Evolutionary conservation across 148 eudicot genomes (phyloP).

Genomic region (Rhododendron simsii): DNA sequence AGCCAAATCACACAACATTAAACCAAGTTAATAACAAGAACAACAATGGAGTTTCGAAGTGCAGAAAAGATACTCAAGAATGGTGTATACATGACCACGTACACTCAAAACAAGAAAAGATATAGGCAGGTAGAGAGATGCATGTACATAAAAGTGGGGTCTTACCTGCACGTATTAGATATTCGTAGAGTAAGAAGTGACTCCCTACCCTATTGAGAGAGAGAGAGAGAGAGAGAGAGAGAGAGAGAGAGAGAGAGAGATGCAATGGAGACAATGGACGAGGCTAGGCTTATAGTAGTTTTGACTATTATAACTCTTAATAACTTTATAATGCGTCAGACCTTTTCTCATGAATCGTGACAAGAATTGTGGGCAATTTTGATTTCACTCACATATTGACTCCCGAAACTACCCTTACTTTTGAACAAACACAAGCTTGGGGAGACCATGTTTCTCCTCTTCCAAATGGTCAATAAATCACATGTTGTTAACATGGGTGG

Average conservation of each 20-base stretch:
- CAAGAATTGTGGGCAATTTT: background rate
- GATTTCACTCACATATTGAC: background rate
- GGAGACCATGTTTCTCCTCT: background rate
- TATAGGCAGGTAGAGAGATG: background rate
- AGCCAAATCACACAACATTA: background rate
- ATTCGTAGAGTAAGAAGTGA: background rate
- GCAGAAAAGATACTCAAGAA: background rate
- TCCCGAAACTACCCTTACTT: background rate
- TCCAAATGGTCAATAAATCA: background rate
- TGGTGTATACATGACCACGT: background rate
- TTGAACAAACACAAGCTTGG: background rate
- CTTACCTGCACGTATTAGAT: background rate
- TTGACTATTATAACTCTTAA: background rate
- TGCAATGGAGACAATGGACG: background rate
- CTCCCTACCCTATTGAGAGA: background rate
- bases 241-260: background rate
- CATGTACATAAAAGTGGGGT: background rate
- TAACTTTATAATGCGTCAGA: background rate
- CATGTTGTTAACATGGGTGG: background rate
- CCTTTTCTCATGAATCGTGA: background rate
- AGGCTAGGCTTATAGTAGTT: background rate
- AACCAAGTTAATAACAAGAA: background rate
- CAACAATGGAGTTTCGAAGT: background rate
- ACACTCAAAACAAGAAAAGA: background rate
- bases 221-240: background rate